Conservation (phyloP, 1,284 basidiomycete genomes). For the Microbotryum violaceum region DNA sequence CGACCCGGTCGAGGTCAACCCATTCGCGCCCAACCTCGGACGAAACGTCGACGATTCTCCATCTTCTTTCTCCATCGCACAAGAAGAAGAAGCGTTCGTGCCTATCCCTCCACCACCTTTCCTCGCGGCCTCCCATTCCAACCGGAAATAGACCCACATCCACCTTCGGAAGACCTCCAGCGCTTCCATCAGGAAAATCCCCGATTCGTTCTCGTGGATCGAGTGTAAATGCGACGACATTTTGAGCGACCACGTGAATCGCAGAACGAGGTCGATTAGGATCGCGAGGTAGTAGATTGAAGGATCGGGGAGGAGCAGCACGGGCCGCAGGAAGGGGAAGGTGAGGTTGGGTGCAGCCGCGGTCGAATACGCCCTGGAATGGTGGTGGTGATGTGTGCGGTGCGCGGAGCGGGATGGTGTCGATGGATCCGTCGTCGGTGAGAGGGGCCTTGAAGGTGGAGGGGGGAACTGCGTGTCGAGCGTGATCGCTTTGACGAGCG, state of each 20-base stretch:
- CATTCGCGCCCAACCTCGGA: slow-evolving; percentile 7
- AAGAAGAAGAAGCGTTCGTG: neutral
- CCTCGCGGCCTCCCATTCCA: slow-evolving; percentile 88
- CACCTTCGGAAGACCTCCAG: slow-evolving; percentile 82
- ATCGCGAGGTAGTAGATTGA: slow-evolving; percentile 75
- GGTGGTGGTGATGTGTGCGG: neutral
- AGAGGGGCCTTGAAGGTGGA: slow-evolving; percentile 37
- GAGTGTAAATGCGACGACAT: slow-evolving; percentile 80
- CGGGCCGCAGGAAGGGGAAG: slow-evolving; percentile 58
- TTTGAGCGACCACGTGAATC: slow-evolving; percentile 92
- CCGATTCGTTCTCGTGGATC: slow-evolving; percentile 67
- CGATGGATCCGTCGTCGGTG: slow-evolving; percentile 21
- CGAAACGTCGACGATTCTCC: slow-evolving; percentile 7
- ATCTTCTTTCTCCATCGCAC: slow-evolving; percentile 14
- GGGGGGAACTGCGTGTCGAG: neutral
- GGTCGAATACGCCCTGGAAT: slow-evolving; percentile 32
- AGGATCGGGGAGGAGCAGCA: slow-evolving; percentile 67
- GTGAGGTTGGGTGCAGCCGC: slow-evolving; percentile 35
- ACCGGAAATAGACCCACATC: slow-evolving; percentile 93
- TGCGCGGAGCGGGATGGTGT: neutral
- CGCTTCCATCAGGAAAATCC: slow-evolving; percentile 84
- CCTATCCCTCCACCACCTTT: slow-evolving; percentile 38
- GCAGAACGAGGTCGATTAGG: slow-evolving; percentile 75
- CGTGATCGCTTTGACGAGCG: slow-evolving; percentile 3
- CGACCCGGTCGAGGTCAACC: too few relatives aligned